Base-by-base conservation (phyloP, 2,329 filamentous ascomycete genomes). In the Sporothrix curviconia region DNA sequence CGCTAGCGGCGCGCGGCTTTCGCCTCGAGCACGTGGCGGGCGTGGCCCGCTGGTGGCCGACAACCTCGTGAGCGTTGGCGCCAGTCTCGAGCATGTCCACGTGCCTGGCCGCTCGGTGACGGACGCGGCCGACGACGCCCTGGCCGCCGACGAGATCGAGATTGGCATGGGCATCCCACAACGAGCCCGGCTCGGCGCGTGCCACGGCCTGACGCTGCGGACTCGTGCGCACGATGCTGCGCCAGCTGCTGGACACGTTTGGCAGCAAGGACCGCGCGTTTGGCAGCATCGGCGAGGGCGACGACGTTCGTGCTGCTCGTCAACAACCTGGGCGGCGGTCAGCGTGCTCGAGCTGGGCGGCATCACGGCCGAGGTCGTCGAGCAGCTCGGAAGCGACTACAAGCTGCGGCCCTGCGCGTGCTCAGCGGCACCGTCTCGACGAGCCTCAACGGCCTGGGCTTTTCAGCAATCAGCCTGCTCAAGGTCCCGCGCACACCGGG, bases 41-140 rank as follows among this genome's bases (percentile, higher is more conserved):
- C 61, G 82, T 92, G 11, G 91, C 90, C 7, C 79, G 66, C 73
- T 90, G 51, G 82, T 83, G 3, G 85, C 89, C 3, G 78, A 82
- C 17, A 95, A 95, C 68, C 73, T 92, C 7, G 87, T 95, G 34
- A 91, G 87, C 42, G 89, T 96, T 22, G 92, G 92, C 15, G 88
- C 89, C 3, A 92, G 89, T 55, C 74, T 96, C 42, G 86, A 88
- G 62, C 92, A 95, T 69, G 92, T 96, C n/a, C 92, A 96, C 68
- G 89, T 96, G 0, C 92, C 92, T 0, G 92, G 92, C 4, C 81
- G 91, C 60, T 80, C 76, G 1, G 68, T 76, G 7, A 71, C 74
- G 11, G 66, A 67, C 0, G 78, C 77, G 43, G 76, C 76, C 11
- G 81, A 83, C 24, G 83, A 84, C 28, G 69, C 64, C 42, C 71